These are phyloP conservation scores for Lodderomyces pseudojiufengensis DNA, from an alignment of 1,139 yeast species.

Conservation along the genomic window DNA sequence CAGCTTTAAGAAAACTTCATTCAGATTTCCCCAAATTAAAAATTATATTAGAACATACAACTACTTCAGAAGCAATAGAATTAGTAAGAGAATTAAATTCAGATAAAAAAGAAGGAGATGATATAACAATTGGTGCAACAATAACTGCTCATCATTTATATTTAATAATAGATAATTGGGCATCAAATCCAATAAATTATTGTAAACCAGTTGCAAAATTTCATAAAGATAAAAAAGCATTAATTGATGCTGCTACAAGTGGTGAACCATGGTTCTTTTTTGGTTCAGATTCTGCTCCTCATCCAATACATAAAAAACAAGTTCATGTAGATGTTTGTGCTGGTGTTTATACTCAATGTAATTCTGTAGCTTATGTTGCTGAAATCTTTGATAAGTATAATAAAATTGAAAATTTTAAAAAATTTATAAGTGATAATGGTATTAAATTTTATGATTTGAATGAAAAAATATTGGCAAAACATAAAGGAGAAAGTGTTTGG, in stretches of 20 bases:
- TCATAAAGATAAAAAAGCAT: conserved; percentile 76
- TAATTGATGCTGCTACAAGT: conserved; percentile 82
- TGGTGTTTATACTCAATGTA: conserved; percentile 90
- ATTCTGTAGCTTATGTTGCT: conserved; percentile 80
- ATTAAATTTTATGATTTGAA: conserved; percentile 60
- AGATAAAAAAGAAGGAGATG: conserved; percentile 35
- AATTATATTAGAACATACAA: conserved; percentile 92
- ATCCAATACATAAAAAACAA: conserved; percentile 74
- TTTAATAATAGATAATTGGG: conserved; percentile 91
- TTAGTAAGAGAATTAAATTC: conserved; percentile 68
- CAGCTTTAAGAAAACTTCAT: conserved; percentile 82
- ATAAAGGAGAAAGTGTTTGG: conserved; percentile 37
- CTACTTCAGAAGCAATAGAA: conserved; percentile 83
- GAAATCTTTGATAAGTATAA: conserved; percentile 71
- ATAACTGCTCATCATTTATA: conserved; percentile 94
- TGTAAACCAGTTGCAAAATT: conserved; percentile 98
- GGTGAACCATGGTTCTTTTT: conserved; percentile 93
- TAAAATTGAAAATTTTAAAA: conserved; percentile 61
- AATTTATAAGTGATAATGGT: conserved; percentile 77
- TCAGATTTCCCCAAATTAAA: conserved; percentile 79
- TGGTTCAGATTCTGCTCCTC: conserved; percentile 98
- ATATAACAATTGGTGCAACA: conserved; percentile 75
- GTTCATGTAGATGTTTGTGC: conserved; percentile 88
- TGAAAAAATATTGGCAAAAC: conserved; percentile 29
- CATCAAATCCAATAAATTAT: conserved; percentile 90